Base-by-base conservation (phyloP, 345 rosid genomes). In the Draba incana region DNA sequence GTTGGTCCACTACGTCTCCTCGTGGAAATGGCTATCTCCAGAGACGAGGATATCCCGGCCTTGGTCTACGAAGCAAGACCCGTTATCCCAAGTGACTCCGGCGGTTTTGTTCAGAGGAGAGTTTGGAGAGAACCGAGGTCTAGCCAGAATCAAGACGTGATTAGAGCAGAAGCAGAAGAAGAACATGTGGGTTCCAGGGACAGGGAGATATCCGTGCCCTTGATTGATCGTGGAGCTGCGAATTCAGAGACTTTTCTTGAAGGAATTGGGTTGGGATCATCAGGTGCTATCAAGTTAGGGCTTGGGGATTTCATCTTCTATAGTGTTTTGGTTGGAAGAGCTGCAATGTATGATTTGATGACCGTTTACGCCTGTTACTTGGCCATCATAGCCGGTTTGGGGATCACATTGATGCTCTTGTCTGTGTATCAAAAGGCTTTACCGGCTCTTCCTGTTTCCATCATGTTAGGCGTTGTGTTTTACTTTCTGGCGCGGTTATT, bases 11-110 rank as follows among this genome's bases (percentile, higher is more conserved):
- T 92, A 75, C 84, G 93, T 83, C 81, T 88, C 10, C 72, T 93
- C 58, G 98, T 93, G 5, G 97, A 93, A 85, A 93, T 90, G 72
- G 98, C 98, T 12, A 88, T 93, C 25, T 88, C 97, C 1, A 84
- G 98, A 74, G 97, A 93, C 71, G 98, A 93, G 77, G 97, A 93
- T 78, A 93, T 93, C 67, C 98, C 97, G 0, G 98, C 97, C 4
- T 62, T 93, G 74, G 97, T 93, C 30, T 93, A 93, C 0, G 97
- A 90, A 83, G 96, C 97, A 25, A 73, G 97, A 2, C 98, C 98
- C 1, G 90, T 92, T 46, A 76, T 72, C 4, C 69, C 56, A 68
- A 73, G 65, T n/a, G 82, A 90, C 56, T 62, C 83, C 0, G 64
- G 66, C 0, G 64, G 66, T 61, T 58, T 71, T 9, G 77, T 76